Evolutionary conservation across 1,284 basidiomycete genomes (phyloP), one percentile per base, ranked within the genome.

Genomic region (Cryptococcus wingfieldii): DNA sequence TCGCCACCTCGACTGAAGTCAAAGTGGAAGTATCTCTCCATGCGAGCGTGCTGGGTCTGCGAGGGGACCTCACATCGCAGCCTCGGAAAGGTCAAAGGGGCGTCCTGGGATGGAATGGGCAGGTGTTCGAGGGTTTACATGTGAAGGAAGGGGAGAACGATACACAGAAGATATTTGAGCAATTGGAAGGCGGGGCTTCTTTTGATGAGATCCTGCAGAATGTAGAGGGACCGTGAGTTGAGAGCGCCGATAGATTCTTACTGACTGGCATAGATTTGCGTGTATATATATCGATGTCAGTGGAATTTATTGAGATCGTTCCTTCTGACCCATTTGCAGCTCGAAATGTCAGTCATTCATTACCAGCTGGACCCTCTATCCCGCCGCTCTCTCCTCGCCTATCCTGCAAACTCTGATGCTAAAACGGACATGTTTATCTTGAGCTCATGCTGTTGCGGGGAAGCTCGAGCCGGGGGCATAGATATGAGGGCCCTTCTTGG

Each of bases 331-430:
- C 28, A n/a, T 9, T 41, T 13, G 27, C 60, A 89, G 85, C 75
- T 75, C 42, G 41, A 59, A 0, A 65, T 62, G 3, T 51, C 60
- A 6, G 80, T 76, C 38, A 63, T 97, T 3, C 87, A 84, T 74
- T 94, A 89, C 70, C 89, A 83, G 5, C 82, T 94, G 47, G 95
- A 98, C 73, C 90, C 91, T 1, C 82, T 98, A 1, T 94, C 95
- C 1, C 83, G 96, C 28, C 83, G 96, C 43, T 98, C 94, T 7
- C 81, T 98, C 1, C 79, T 98, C 1, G 75, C 90, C 0, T 61
- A 70, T 44, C 49, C 54, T 7, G 44, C 49, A 42, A 28, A 53
- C 8, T n/a, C 47, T 23, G 14, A 28, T 46, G 25, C 16, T 23
- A 19, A 28, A 23, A 47, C 51, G 2, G 31, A 61, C n/a, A 23